Evolutionary conservation across 352 stramenopile species (phyloP), one percentile per base, ranked within the genome.

Genomic region (Phytophthora kernoviae): DNA sequence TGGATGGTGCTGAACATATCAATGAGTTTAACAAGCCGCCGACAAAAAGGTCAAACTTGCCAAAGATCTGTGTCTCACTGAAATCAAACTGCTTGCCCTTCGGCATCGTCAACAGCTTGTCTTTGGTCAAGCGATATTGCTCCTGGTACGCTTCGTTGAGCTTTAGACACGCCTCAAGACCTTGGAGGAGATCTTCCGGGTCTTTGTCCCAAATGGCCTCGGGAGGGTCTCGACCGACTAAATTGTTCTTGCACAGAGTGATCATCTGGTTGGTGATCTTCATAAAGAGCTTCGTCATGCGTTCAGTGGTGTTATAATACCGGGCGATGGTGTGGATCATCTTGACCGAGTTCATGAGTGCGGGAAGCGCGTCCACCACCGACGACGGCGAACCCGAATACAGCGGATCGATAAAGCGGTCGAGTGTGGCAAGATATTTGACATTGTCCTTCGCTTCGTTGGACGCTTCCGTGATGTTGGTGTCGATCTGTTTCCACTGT

Each of bases 211-310:
- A 93, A 51, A 93, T 89, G 2, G 70, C 67, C 51, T 93, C 81
- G 0, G 79, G 70, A 12, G 77, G 73, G 1, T 83, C 75, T 1
- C 69, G 69, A 15, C 82, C 79, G 9, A 88, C 53, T 10, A 96
- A 77, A 51, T 66, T 83, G 47, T 60, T 77, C 68, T 92, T 93
- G 62, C 86, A 95, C 15, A 91, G 51, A 2, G 70, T 65, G 58
- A 96, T 96, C 84, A 96, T 96, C 60, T 94, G 86, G 63, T 96
- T 96, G 0, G 88, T 96, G 67, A 96, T 91, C 62, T 94, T 96
- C 87, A 91, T 92, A 52, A 96, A 94, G 15, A 96, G 69, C 54
- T 93, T 94, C 4, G 88, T 96, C 88, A 96, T 96, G 21, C 88
- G 68, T 65, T 96, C 88, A 0, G 87, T 95, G 20, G 88, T 96